Evolutionary conservation across 495 filamentous ascomycete genomes (phyloP), one percentile per base, ranked within the genome.

Genomic region (Parmelia sp.): DNA sequence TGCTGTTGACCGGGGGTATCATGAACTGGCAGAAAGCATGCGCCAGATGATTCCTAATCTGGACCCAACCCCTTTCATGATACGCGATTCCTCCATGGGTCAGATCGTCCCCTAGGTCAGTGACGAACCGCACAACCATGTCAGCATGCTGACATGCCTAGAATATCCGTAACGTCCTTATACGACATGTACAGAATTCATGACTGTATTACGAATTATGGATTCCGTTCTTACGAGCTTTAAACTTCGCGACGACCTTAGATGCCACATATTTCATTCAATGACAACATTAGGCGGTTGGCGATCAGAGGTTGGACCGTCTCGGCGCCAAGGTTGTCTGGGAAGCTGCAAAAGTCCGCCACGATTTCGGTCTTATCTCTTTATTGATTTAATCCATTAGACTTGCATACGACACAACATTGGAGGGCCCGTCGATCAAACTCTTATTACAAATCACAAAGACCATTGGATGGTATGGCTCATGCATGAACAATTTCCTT

Each of bases 1-100:
- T 31, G 59, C 59, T 49, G 29, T 36, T 25, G 44, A 14, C 33
- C 44, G 59, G 17, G 59, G 59, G 17, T 36, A 49, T 7, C 45
- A 31, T 15, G 35, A 36, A 17, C 12, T 61, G 21, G 59, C 59
- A 25, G 31, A 61, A 35, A 27, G 21, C 9, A 25, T 61, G 44
- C 29, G 59, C 42, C 59, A 37, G 31, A 61, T 17, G 44, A 3
- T 47, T 25, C 44, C 44, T n/a, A 10, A 7, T 10, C 8, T 27
- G 45, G 27, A 5, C 45, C 9, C 3, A 3, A 27, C 45, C n/a
- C 11, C 44, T 47, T 47, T 47, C 42, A n/a, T 45, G 42, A 45
- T 9, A n/a, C 42, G 17, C 1, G 42, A 45, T 45, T n/a, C n/a
- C 23, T 47, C 9, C 10, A 27, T 27, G 10, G 45, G 23, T 23